Evolutionary conservation across 768 basidiomycete genomes (phyloP).

Genomic region (Daedaleopsis nitida): DNA sequence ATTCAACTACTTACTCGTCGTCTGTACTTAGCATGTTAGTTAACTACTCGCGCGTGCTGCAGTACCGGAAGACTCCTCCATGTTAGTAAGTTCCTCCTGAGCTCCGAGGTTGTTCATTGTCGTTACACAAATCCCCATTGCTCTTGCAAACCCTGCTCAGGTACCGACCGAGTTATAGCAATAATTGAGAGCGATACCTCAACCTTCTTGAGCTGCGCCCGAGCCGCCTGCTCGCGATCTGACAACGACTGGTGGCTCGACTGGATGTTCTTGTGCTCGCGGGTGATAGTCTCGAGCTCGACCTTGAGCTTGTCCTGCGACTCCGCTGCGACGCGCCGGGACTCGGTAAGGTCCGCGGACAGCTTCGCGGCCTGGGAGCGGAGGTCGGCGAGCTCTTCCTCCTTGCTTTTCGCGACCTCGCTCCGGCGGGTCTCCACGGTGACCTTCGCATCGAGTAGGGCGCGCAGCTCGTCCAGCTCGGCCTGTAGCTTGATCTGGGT

Average conservation of each 20-base stretch:
- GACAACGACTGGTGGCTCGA: constrained; percentile 65
- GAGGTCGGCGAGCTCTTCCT: constrained; percentile 76
- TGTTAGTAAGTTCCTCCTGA: too few species aligned
- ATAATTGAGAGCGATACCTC: constrained; percentile 51
- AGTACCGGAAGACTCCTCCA: too few species aligned
- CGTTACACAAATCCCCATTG: too few species aligned
- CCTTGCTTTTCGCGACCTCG: constrained; percentile 86
- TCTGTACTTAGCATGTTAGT: too few species aligned
- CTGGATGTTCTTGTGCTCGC: constrained; percentile 62
- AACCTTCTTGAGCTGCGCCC: constrained; percentile 49
- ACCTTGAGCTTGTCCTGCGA: constrained; percentile 72
- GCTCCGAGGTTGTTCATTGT: too few species aligned
- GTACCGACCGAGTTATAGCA: too few species aligned
- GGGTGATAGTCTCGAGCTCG: constrained; percentile 66
- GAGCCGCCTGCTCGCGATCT: constrained; percentile 56
- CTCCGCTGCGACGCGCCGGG: constrained; percentile 62
- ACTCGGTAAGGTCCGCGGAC: constrained; percentile 67
- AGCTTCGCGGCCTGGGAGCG: constrained; percentile 62
- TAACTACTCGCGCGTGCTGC: too few species aligned
- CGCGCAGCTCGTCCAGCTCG: constrained; percentile 85
- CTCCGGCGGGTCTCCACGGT: constrained; percentile 82
- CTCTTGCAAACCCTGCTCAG: too few species aligned
- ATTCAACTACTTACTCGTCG: too few species aligned
- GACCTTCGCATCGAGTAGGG: constrained; percentile 81
- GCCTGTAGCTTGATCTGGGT: constrained; percentile 66